These are phyloP conservation scores for Alloteropsis angusta DNA, from an alignment of 202 grass and related monocot species.

Conservation along the genomic window DNA sequence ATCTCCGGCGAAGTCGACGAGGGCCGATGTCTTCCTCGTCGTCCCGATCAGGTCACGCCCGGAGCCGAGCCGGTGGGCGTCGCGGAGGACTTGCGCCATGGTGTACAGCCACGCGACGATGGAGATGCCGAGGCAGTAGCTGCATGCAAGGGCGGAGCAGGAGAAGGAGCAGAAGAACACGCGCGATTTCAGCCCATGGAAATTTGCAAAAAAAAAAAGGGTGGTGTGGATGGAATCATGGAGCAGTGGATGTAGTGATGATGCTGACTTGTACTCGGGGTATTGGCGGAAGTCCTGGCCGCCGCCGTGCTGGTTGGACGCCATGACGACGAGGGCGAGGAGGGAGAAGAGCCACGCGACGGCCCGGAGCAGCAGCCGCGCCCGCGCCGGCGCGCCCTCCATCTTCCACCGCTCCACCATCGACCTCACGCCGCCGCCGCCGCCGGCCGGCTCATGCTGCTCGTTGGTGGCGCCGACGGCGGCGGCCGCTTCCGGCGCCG, in stretches of 20 bases:
- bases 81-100: conserved; percentile 41
- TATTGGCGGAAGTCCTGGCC: conserved; percentile 53
- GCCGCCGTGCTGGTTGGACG: conserved; percentile 54
- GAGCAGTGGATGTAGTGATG: background rate
- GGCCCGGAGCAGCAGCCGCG: conserved; percentile 35
- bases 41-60: conserved; percentile 30
- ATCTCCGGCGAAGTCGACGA: conserved; percentile 67
- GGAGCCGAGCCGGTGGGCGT: conserved; percentile 33
- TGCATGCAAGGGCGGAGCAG: background rate
- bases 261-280: conserved; percentile 51
- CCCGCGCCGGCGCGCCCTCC: conserved; percentile 29
- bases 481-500: background rate
- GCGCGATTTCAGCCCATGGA: background rate
- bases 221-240: background rate
- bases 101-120: conserved; percentile 55
- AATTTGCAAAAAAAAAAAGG: no score
- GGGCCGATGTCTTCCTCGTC: conserved; percentile 16
- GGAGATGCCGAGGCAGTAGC: conserved; percentile 55
- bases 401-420: conserved; percentile 46
- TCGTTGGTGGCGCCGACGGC: background rate
- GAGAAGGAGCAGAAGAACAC: no score
- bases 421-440: conserved; percentile 17
- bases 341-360: conserved; percentile 49
- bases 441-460: background rate
- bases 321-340: conserved; percentile 60